Conservation (phyloP, 768 basidiomycete species). For the Gyrodon lividus region DNA sequence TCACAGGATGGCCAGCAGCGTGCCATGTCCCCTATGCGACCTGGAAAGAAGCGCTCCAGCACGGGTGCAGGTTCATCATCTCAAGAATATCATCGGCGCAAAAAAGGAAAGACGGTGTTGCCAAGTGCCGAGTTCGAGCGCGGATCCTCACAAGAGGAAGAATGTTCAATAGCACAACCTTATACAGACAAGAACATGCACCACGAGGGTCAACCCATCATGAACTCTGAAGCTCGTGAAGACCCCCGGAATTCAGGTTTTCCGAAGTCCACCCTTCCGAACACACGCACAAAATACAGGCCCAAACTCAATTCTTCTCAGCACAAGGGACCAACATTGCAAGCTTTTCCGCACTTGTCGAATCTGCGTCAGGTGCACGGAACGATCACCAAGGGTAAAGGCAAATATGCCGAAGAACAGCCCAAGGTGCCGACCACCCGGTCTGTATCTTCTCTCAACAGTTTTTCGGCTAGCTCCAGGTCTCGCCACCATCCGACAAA, state of each 20-base stretch:
- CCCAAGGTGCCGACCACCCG: slow-evolving; percentile 1
- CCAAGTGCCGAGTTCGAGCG: slow-evolving; percentile 7
- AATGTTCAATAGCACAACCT: slow-evolving; percentile 9
- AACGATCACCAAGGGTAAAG: slow-evolving; percentile 7
- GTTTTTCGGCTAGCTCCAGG: slow-evolving; percentile 5
- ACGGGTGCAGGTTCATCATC: slow-evolving; percentile 23
- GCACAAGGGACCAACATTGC: slow-evolving; percentile 17
- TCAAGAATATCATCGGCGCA: slow-evolving; percentile 22
- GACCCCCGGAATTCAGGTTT: slow-evolving; percentile 1
- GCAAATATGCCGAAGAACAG: slow-evolving; percentile 9
- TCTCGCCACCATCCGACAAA: neutral
- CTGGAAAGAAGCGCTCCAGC: slow-evolving; percentile 48
- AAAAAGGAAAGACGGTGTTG: slow-evolving; percentile 31
- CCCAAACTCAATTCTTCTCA: slow-evolving; percentile 16
- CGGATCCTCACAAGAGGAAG: slow-evolving; percentile 18
- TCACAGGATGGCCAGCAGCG: slow-evolving; percentile 18
- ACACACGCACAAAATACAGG: slow-evolving; percentile 30
- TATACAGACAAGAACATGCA: neutral
- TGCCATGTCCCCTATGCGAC: slow-evolving; percentile 41
- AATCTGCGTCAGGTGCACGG: slow-evolving; percentile 10
- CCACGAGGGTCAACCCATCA: slow-evolving; percentile 7
- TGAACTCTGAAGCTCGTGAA: slow-evolving; percentile 6
- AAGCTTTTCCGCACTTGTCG: slow-evolving; percentile 21
- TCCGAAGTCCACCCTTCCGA: slow-evolving; percentile 18
- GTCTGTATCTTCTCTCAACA: neutral